These are phyloP conservation scores for Nigrospora osmanthi DNA, from an alignment of 2,329 filamentous ascomycete species.

Conservation along the genomic window DNA sequence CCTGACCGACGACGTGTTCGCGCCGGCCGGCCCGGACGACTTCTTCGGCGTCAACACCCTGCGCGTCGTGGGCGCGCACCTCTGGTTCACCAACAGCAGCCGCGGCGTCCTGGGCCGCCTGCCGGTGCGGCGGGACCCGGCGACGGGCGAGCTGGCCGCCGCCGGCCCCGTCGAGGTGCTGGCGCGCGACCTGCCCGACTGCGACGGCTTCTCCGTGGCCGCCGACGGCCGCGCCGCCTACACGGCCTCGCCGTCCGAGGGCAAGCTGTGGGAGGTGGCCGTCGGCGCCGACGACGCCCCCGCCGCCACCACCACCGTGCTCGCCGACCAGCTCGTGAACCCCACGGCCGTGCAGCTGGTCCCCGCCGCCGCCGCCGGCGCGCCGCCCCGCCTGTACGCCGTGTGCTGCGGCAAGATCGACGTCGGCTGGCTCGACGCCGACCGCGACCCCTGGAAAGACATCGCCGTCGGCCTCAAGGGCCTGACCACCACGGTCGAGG, in stretches of 20 bases:
- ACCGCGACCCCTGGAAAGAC: no score
- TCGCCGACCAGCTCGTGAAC: constrained; percentile 16
- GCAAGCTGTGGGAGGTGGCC: constrained; percentile 10
- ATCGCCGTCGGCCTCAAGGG: no score
- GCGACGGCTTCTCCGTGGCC: constrained; percentile 18
- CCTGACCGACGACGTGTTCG: constrained; percentile 16
- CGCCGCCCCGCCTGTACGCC: constrained; percentile 15
- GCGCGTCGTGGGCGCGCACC: constrained; percentile 11
- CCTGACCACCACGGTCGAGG: no score
- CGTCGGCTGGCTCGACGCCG: constrained; percentile 15
- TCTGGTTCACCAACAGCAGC: constrained; percentile 22
- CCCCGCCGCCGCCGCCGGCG: constrained; percentile 5
- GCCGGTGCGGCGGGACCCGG: constrained; percentile 11
- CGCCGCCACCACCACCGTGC: constrained; percentile 8
- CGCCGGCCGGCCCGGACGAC: constrained; percentile 8
- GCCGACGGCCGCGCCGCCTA: constrained; percentile 14
- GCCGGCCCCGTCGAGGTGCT: constrained; percentile 15
- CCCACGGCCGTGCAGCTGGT: constrained; percentile 18
- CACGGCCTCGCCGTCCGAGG: constrained; percentile 11
- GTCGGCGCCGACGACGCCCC: constrained; percentile 10
- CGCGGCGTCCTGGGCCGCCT: constrained; percentile 16
- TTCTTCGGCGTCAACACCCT: constrained; percentile 20
- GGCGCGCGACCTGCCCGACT: constrained; percentile 15
- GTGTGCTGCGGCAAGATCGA: constrained; percentile 22
- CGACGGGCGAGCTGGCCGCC: constrained; percentile 9